These are phyloP conservation scores for Huntiella omanensis DNA, from an alignment of 2,329 filamentous ascomycete species.

Conservation along the genomic window DNA sequence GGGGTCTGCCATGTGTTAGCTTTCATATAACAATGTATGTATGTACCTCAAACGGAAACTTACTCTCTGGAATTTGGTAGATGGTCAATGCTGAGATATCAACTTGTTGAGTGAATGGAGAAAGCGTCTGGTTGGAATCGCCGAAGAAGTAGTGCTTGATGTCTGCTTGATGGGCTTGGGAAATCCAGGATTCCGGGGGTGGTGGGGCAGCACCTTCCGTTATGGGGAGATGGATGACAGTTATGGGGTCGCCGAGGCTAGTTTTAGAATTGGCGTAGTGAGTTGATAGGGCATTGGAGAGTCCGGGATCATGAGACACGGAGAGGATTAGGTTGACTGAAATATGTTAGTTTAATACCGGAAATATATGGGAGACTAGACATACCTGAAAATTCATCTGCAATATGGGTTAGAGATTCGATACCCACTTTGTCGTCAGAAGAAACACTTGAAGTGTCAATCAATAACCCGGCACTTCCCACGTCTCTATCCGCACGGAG, in stretches of 20 bases:
- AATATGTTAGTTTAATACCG: not conserved
- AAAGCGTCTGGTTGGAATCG: slow-evolving; percentile 53
- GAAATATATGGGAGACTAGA: not conserved
- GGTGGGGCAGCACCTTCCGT: slow-evolving; percentile 71
- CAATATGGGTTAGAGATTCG: slow-evolving; percentile 64
- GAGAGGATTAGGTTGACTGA: slow-evolving; percentile 64
- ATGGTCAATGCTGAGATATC: slow-evolving; percentile 58
- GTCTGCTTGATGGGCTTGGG: slow-evolving; percentile 51
- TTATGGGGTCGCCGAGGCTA: slow-evolving; percentile 46
- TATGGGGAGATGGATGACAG: slow-evolving; percentile 61
- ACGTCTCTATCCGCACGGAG: slow-evolving; percentile 57
- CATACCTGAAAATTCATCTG: slow-evolving; percentile 33
- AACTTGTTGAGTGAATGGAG: slow-evolving; percentile 71
- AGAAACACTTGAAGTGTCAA: slow-evolving; percentile 62
- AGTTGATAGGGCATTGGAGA: slow-evolving; percentile 56
- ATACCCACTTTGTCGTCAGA: slow-evolving; percentile 47
- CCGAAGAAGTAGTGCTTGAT: slow-evolving; percentile 95
- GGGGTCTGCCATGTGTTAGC: slow-evolving; percentile 12
- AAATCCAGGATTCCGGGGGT: slow-evolving; percentile 55
- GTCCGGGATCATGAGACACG: slow-evolving; percentile 50
- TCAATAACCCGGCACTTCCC: slow-evolving; percentile 57
- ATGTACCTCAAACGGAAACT: slow-evolving; percentile 13
- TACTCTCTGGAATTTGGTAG: slow-evolving; percentile 48
- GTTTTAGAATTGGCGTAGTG: slow-evolving; percentile 42
- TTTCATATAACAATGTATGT: not conserved